Base-by-base conservation (phyloP, 768 basidiomycete genomes). In the Auricularia auricula-judae region DNA sequence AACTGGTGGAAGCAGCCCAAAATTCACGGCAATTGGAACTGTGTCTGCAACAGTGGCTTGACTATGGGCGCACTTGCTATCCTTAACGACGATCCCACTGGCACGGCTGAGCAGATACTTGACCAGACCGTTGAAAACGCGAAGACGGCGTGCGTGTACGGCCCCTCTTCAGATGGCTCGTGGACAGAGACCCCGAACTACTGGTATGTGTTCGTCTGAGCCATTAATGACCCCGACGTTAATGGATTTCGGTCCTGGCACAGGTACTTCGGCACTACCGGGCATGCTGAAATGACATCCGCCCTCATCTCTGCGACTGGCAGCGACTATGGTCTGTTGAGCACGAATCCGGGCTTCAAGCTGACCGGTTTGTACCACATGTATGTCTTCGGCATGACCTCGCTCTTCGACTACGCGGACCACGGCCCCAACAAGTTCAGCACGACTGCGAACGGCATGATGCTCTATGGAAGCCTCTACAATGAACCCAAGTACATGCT, bases 171-270 rank as follows among this genome's bases (percentile, higher is more conserved):
- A 39, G 94, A 97, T 71, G 95, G 96, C 16, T 87, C 91, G 18
- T 98, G 96, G 94, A 77, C 84, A 29, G 97, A 99, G 76, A 97
- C 94, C 0, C 81, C 91, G 42, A 91, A 98, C 75, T 96, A 93
- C 71, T 94, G 92, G 91, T 92, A 91, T 75, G 47, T 16, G 39
- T 42, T 42, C 8, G 39, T 1, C 7, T 42, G 39, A 7, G 39
- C 0, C 39, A 42, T 42, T 42, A 14, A 7, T 7, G 7, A 4
- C 12, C 8, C 39, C 39, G 39, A 42, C 8, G 12, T 42, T 42
- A 14, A 42, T 14, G 39, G 7, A 29, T 29, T 2, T 29, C 29
- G 29, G 39, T 14, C 39, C 12, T 8, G 8, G 39, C 21, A 21
- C 16, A 51, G 47, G 47, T 51, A 59, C 34, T 98, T 96, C 69